Evolutionary conservation across 768 basidiomycete genomes (phyloP).

Genomic region (Boletus rubescentipes): DNA sequence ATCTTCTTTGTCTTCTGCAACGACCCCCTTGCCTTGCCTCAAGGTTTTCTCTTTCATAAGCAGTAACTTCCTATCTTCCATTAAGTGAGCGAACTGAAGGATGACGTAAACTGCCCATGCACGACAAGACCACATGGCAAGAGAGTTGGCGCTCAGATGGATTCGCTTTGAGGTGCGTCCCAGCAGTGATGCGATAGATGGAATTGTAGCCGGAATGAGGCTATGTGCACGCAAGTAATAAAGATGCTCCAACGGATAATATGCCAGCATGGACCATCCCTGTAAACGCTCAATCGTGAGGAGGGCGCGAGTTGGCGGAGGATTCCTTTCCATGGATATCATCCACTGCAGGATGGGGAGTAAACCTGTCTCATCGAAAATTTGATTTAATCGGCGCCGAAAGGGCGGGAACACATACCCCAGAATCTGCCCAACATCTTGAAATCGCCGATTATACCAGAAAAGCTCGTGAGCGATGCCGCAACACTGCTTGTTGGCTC

Average conservation of each 20-base stretch:
- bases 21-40: constrained; percentile 55
- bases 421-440: constrained; percentile 76
- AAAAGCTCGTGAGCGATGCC: constrained; percentile 52
- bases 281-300: constrained; percentile 79
- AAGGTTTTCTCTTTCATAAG: constrained; percentile 53
- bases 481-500: constrained; percentile 56
- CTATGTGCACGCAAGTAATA: constrained; percentile 63
- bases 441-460: constrained; percentile 59
- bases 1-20: constrained; percentile 54
- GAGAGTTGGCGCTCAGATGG: constrained; percentile 42
- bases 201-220: constrained; percentile 56
- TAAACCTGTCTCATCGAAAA: constrained; percentile 48
- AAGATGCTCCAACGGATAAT: constrained; percentile 78
- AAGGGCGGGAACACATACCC: constrained; percentile 48
- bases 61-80: constrained; percentile 64
- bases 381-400: background rate
- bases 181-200: constrained; percentile 44
- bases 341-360: constrained; percentile 81
- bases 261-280: constrained; percentile 69
- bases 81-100: constrained; percentile 72
- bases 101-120: constrained; percentile 81
- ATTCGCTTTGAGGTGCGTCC: constrained; percentile 43
- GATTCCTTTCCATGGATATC: constrained; percentile 67
- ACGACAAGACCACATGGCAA: constrained; percentile 73
- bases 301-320: constrained; percentile 66